Evolutionary conservation across 208 protist species (phyloP).

Genomic region (Leishmania braziliensis): DNA sequence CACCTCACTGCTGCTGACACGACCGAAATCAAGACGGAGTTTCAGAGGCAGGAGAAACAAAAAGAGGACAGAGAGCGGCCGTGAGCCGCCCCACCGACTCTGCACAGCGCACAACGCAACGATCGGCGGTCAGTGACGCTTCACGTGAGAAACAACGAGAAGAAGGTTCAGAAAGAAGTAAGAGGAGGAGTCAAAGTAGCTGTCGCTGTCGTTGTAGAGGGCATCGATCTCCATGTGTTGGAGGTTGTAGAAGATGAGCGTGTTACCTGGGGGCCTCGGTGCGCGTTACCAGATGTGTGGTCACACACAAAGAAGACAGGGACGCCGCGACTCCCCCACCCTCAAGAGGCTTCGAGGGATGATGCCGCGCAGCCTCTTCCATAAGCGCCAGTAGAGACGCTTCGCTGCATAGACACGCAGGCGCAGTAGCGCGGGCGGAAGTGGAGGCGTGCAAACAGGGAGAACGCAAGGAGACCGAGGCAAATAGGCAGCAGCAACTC

Average conservation of each 20-base stretch:
- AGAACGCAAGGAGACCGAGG: not conserved
- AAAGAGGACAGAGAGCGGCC: not conserved
- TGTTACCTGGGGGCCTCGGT: not conserved
- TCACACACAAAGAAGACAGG: not conserved
- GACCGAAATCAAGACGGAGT: too few species aligned
- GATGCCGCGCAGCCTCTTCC: not conserved
- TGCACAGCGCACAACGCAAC: not conserved
- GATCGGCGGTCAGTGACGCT: not conserved
- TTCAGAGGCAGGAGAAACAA: not conserved
- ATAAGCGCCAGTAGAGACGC: not conserved
- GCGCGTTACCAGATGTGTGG: not conserved
- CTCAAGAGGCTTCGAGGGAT: not conserved
- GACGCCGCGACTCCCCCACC: not conserved
- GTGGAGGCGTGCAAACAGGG: not conserved
- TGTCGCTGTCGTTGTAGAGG: not conserved
- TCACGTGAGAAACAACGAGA: not conserved
- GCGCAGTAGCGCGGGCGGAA: not conserved
- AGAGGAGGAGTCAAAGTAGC: not conserved
- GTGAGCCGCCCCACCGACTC: not conserved
- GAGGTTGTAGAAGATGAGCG: not conserved
- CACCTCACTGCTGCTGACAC: not conserved
- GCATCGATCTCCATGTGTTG: not conserved
- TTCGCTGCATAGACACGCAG: not conserved
- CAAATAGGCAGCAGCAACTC: not conserved
- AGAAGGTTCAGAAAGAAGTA: not conserved